Conservation (phyloP, 192 early-diverging fungal species). For the Pilaira anomala region DNA sequence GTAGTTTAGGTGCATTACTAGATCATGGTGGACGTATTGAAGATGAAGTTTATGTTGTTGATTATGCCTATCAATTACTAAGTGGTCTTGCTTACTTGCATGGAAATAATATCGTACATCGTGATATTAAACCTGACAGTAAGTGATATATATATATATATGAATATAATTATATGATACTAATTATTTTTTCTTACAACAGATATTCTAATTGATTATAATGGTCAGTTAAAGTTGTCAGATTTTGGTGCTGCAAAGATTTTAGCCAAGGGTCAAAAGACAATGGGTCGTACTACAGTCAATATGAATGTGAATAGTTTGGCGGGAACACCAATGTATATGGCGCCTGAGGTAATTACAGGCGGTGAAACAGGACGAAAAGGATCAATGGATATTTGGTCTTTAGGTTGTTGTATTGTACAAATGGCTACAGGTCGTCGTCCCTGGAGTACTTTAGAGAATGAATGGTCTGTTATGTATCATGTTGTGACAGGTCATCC, state of each 20-base stretch:
- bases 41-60: slow-evolving; percentile 67
- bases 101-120: slow-evolving; percentile 79
- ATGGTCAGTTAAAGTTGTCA: slow-evolving; percentile 77
- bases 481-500: slow-evolving; percentile 77
- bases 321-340: slow-evolving; percentile 63
- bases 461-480: slow-evolving; percentile 95
- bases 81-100: slow-evolving; percentile 85
- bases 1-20: slow-evolving; percentile 67
- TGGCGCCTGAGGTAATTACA: slow-evolving; percentile 81
- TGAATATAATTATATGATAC: slow-evolving; percentile 17
- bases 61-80: slow-evolving; percentile 80
- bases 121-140: slow-evolving; percentile 85
- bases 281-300: slow-evolving; percentile 45
- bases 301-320: slow-evolving; percentile 60
- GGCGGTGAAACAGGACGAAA: slow-evolving; percentile 70
- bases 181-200: too few species aligned
- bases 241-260: slow-evolving; percentile 93
- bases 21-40: slow-evolving; percentile 79
- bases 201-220: slow-evolving; percentile 79
- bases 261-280: slow-evolving; percentile 69
- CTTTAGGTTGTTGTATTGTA: slow-evolving; percentile 84
- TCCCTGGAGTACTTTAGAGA: slow-evolving; percentile 87
- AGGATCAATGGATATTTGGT: slow-evolving; percentile 91
- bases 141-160: slow-evolving; percentile 24
- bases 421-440: slow-evolving; percentile 89